These are phyloP conservation scores for Strobilomyces confusus DNA, from an alignment of 768 basidiomycete genomes.

Conservation along the genomic window DNA sequence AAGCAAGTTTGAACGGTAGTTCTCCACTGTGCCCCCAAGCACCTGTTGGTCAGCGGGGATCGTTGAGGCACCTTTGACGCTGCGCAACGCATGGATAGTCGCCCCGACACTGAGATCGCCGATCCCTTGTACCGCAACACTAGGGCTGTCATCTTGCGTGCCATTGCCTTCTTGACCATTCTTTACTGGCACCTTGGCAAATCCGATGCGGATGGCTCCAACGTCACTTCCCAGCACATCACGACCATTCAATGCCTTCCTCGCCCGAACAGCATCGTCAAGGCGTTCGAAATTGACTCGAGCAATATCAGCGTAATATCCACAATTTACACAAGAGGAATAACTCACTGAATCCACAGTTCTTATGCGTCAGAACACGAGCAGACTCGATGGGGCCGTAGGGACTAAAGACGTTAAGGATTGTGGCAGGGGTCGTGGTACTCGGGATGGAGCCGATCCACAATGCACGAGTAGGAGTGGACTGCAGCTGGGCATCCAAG, in stretches of 20 bases:
- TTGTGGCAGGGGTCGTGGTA: conserved; percentile 90
- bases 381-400: conserved; percentile 98
- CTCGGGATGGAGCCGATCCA: conserved; percentile 99
- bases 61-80: conserved; percentile 87
- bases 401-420: conserved; percentile 93
- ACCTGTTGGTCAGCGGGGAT: conserved; percentile 94
- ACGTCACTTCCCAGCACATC: conserved; percentile 96
- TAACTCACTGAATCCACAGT: conserved; percentile 82
- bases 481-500: conserved; percentile 84
- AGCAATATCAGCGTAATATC: conserved; percentile 6
- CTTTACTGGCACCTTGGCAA: conserved; percentile 94
- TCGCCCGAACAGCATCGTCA: conserved; percentile 93
- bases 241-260: conserved; percentile 92
- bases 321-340: not conserved
- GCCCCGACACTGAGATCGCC: conserved; percentile 84
- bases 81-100: conserved; percentile 81
- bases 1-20: conserved; percentile 88
- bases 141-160: conserved; percentile 58
- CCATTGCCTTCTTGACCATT: conserved; percentile 63
- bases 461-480: conserved; percentile 88
- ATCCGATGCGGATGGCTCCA: conserved; percentile 94
- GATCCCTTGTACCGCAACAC: conserved; percentile 71
- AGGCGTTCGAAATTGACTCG: conserved; percentile 94
- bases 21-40: conserved; percentile 87
- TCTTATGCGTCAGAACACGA: conserved; percentile 93